Evolutionary conservation across 495 filamentous ascomycete genomes (phyloP), one percentile per base, ranked within the genome.

Genomic region (Penicillium flavigenum): DNA sequence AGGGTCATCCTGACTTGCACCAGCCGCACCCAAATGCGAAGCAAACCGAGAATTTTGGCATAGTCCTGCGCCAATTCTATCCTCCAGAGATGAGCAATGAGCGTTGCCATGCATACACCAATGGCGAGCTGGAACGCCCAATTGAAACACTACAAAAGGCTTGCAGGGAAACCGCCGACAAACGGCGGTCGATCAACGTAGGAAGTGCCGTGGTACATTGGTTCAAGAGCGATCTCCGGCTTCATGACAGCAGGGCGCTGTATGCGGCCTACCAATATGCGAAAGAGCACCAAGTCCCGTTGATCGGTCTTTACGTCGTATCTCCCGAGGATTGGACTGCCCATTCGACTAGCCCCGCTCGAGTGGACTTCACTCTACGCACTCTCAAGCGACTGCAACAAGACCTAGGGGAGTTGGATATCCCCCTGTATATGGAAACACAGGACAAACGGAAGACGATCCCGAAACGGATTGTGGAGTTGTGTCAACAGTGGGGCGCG

Each of bases 281-380:
- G 0, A 82, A 78, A 50, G 80, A 83, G 27, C 72, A 84, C 16
- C 77, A 80, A 0, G 77, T 90, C 3, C 88, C 88, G 7, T 72
- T 96, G 51, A 84, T 96, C 51, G 81, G 80, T 54, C 70, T 96
- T 38, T 96, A 92, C 62, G 80, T 96, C 11, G 59, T 91, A n/a
- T 92, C 89, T 36, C 91, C 89, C 2, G 84, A 96, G 71, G 92
- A 97, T 68, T 85, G 88, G 56, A 86, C 90, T 59, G 92, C 92
- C 3, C 92, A 96, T 71, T 64, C 88, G 36, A 86, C 83, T 1
- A 82, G 88, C 47, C 81, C 90, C 0, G 81, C 84, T 4, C 78
- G 90, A 26, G 87, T 95, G 14, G 92, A 96, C 65, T 91, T 96
- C 54, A 87, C 86, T 44, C 69, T 96, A 8, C 78, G 91, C 19